Base-by-base conservation (phyloP, 2,329 filamentous ascomycete species). In the Stylonectria norvegica region DNA sequence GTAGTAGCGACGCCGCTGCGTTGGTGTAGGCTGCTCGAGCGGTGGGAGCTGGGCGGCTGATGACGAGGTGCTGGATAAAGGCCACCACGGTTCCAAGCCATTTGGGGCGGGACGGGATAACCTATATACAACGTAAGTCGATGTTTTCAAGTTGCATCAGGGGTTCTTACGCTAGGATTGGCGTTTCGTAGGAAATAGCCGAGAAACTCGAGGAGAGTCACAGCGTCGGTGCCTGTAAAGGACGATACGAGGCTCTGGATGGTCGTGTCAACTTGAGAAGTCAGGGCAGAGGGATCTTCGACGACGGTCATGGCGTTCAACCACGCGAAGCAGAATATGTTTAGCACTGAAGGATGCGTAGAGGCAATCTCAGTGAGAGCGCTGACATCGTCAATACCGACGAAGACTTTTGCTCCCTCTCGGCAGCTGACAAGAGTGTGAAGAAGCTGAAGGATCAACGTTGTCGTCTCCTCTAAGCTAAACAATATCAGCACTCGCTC, bases 11-110 rank as follows among this genome's bases (percentile, higher is more conserved):
- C 3, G 78, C 76, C 4, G 76, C 67, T 15, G 79, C 71, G 38
- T 78, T 76, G 7, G 75, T 81, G 53, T 80, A 83, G 4, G 80
- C 76, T 15, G 72, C 68, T 20, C 81, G 71, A 10, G 75, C 74
- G 41, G 71, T 68, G 3, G 71, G 62, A 1, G 74, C 78, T 35
- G 80, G 79, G 5, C 73, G 72, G 43, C 70, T 76, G 2, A 65
- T 65, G n/a, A 78, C 70, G 8, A 83, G 67, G 19, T 67, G 70
- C 14, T 70, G 71, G 47, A 84, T 71, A 38, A 76, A 69, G 12
- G 50, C 57, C 27, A 72, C 61, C 2, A 78, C 52, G 4, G 64
- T 51, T 7, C 58, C 59, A 10, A 83, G 66, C 81, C 81, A 85
- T 44, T 61, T 63, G 1, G 78, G 75, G 23, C 67, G 62, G n/a